Conservation (phyloP, 768 basidiomycete species). For the Lanmaoa rubissima region DNA sequence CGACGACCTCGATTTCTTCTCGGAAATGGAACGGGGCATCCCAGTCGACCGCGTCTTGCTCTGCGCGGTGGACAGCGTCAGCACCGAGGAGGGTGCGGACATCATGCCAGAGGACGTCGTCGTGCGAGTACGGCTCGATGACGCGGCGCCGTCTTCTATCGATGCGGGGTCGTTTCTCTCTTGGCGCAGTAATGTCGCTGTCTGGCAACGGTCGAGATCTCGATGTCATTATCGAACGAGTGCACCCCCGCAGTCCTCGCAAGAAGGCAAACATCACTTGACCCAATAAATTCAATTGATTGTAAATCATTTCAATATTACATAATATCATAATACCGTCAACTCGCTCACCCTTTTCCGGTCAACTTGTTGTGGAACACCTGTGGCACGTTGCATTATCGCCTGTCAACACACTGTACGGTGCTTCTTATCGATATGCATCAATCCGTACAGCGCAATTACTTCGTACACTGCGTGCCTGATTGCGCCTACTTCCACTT, state of each 20-base stretch:
- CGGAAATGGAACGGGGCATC: constrained; percentile 58
- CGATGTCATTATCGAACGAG: constrained; percentile 5
- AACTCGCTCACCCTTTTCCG: too few relatives aligned
- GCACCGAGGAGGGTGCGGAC: constrained; percentile 64
- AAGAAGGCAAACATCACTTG: too few relatives aligned
- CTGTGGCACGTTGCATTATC: too few relatives aligned
- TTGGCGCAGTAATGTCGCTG: constrained; percentile 2
- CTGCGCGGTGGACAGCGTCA: constrained; percentile 49
- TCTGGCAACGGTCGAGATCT: background rate
- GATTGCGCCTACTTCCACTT: too few relatives aligned
- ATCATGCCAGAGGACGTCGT: constrained; percentile 76
- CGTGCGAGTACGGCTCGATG: constrained; percentile 60
- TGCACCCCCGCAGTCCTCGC: background rate
- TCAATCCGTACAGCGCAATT: too few relatives aligned
- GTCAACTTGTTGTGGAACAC: too few relatives aligned
- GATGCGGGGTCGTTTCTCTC: constrained; percentile 33
- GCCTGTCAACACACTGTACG: too few relatives aligned
- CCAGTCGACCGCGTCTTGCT: constrained; percentile 50
- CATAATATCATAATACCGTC: too few relatives aligned
- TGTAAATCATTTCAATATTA: too few relatives aligned
- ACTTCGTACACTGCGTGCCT: too few relatives aligned
- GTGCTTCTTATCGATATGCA: too few relatives aligned
- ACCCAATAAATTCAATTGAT: too few relatives aligned
- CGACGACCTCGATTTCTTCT: constrained; percentile 65
- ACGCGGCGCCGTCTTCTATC: constrained; percentile 9